Base-by-base conservation (phyloP, 768 basidiomycete genomes). In the Mycena floridula region DNA sequence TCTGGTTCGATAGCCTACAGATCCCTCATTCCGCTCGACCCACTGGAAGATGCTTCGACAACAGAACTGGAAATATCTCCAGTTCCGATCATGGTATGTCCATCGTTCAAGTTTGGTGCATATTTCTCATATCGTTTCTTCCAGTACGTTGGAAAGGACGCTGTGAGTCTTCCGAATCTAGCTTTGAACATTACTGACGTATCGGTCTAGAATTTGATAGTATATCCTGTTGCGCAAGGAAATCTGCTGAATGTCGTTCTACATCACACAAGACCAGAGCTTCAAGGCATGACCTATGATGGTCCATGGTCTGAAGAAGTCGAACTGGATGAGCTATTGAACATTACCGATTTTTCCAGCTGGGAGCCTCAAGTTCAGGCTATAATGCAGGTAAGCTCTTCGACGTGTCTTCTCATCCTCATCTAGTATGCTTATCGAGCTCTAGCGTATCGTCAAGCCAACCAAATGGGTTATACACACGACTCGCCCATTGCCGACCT, bases 171-270 rank as follows among this genome's bases (percentile, higher is more conserved):
- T 48, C 44, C 28, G n/a, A n/a, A 25, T 25, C 21, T 26, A 20
- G 30, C n/a, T 2, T 32, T 24, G 11, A 15, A 28, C 30, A 13
- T 22, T 12, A 15, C 15, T 36, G n/a, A 27, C 6, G 37, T 26
- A 6, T 30, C 30, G 20, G 23, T n/a, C 12, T 40, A 74, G 73
- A 62, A 65, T 51, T 41, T 71, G 22, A 52, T 74, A 3, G 60
- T 53, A 3, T 74, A 75, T 54, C 61, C 70, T 0, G 67, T 75
- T 20, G 61, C 68, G 2, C 54, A 59, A 27, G 71, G 71, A 7
- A 58, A 56, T 37, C 50, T 59, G 24, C 50, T 75, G 42, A 75
- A 72, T 46, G 50, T 73, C 23, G 72, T 57, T 13, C 63, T 64
- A 6, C 65, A 67, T 39, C 54, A 54, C 15, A 50, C 65, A 15